These are phyloP conservation scores for Brassica cretica DNA, from an alignment of 345 rosid genomes.

Conservation along the genomic window DNA sequence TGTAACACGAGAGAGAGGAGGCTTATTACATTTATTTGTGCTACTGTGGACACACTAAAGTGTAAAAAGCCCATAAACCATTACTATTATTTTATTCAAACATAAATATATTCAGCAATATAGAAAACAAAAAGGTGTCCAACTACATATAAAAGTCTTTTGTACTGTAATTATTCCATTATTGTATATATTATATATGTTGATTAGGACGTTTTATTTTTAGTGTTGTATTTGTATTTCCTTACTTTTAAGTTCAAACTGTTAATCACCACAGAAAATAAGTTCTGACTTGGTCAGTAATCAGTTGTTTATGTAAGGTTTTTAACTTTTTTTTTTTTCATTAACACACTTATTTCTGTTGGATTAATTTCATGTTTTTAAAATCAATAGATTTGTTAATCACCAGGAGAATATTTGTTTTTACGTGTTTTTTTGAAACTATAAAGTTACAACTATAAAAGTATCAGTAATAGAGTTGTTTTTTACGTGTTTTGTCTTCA, in stretches of 20 bases:
- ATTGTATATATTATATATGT: not conserved
- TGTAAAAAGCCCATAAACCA: slow-evolving; percentile 3
- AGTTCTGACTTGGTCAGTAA: not conserved
- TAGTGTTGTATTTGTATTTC: not conserved
- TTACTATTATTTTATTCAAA: slow-evolving; percentile 2
- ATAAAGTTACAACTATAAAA: too few relatives aligned
- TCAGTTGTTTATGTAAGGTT: not conserved
- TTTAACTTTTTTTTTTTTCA: not conserved
- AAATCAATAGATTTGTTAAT: not conserved
- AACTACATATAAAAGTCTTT: not conserved
- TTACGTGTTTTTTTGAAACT: not conserved
- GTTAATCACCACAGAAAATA: not conserved
- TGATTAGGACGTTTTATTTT: not conserved
- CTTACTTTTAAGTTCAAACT: not conserved
- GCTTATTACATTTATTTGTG: slow-evolving; percentile 12
- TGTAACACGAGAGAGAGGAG: slow-evolving; percentile 12
- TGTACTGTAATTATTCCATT: not conserved
- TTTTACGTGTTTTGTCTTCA: not conserved
- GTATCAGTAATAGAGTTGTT: too few relatives aligned
- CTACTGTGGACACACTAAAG: not conserved
- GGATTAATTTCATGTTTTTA: not conserved
- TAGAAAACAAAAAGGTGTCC: not conserved
- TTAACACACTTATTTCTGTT: not conserved
- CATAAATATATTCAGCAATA: not conserved
- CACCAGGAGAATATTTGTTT: not conserved